These are phyloP conservation scores for Apocynum venetum DNA, from an alignment of 257 asterid genomes.

Conservation along the genomic window DNA sequence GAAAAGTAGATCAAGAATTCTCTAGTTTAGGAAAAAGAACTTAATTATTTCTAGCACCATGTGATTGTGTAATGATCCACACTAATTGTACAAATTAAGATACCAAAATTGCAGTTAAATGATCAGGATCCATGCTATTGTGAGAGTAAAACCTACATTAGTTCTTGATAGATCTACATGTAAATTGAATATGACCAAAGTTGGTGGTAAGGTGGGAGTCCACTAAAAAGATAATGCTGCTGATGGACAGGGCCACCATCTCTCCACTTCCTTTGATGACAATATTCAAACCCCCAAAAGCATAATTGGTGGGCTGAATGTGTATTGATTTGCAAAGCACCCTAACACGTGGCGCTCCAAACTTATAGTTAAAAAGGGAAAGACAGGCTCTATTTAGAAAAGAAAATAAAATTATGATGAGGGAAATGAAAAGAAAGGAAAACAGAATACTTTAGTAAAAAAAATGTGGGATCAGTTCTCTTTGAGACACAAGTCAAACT, in stretches of 20 bases:
- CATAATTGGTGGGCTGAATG: slow-evolving; percentile 18
- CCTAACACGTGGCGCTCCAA: slow-evolving; percentile 29
- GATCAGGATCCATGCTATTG: neutral
- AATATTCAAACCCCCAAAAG: slow-evolving; percentile 21
- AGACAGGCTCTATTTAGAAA: slow-evolving; percentile 3
- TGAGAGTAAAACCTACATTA: neutral
- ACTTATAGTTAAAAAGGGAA: neutral
- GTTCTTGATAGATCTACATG: neutral
- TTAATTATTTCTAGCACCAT: neutral
- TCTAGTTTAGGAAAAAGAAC: neutral
- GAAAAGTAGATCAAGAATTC: neutral
- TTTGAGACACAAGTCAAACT: slow-evolving; percentile 3
- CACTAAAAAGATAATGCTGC: slow-evolving; percentile 25
- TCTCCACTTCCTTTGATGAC: slow-evolving; percentile 11
- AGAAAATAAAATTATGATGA: neutral
- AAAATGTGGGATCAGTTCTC: slow-evolving; percentile 4
- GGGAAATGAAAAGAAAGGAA: neutral
- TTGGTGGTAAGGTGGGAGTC: slow-evolving; percentile 36
- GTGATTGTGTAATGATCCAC: neutral
- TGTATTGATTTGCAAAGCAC: slow-evolving; percentile 16
- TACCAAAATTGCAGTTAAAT: neutral
- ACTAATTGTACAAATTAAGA: neutral
- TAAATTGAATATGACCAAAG: slow-evolving; percentile 27
- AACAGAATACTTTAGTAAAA: neutral
- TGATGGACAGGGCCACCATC: slow-evolving; percentile 28